Evolutionary conservation across 768 basidiomycete species (phyloP), one percentile per base, ranked within the genome.

Genomic region (Exidia glandulosa): DNA sequence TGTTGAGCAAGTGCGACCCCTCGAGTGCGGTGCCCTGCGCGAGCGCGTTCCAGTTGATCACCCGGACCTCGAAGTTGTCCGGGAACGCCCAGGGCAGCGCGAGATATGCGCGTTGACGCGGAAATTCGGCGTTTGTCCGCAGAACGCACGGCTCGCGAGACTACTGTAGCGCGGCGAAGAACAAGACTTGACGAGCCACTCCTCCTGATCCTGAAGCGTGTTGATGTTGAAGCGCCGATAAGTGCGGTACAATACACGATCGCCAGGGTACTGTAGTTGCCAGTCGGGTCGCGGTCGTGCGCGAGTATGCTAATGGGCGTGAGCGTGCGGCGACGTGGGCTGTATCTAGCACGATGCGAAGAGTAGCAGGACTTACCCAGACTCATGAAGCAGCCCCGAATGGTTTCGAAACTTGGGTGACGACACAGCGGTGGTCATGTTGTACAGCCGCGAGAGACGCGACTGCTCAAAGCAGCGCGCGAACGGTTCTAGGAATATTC

Each of bases 181-280:
- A 94, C 2, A n/a, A n/a, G 91, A 91, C 67, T 90, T 88, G 69
- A 98, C 80, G 79, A 95, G 90, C 76, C 84, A 86, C 68, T 92
- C 88, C 67, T 98, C 94, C 29, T 94, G 79, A 59, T 81, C 77
- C 2, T 79, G 84, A 65, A 98, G 93, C 1, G 85, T 76, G 0
- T 85, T 84, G 41, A 97, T 82, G 74, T 97, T 94, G 60, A 81
- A 82, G 14, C 95, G 79, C 95, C 95, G 97, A 71, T 97, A 98
- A 1, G 92, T 87, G 71, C 97, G 95, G 68, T 84, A 95, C 58
- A 84, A 81, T 13, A 81, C 79, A 23, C 82, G 80, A n/a, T 77
- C 74, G 14, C 79, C 25, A 27, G 29, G 32, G 41, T n/a, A 57
- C 41, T 45, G 41, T 23, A 45, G 41, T 23, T 14, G 16, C 41